Evolutionary conservation across 208 protist genomes (phyloP), one percentile per base, ranked within the genome.

Genomic region (Spironucleus salmonicida): DNA sequence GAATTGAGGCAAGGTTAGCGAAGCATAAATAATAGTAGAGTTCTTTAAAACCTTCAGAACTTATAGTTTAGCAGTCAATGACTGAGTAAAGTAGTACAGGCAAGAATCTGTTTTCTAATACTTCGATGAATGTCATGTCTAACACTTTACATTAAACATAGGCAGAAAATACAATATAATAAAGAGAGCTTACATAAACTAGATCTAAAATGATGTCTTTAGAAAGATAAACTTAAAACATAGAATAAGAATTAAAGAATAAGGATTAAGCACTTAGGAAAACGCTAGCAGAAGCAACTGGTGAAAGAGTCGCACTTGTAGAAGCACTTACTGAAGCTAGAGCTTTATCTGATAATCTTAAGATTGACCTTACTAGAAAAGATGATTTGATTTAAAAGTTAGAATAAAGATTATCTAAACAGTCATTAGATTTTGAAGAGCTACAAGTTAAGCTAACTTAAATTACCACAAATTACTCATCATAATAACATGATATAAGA

Each of bases 261-360:
- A 71, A 71, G 34, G 64, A 71, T n/a, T 23, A 42, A 11, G 64
- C 64, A 23, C n/a, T 71, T 2, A n/a, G 64, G 23, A n/a, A 35
- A n/a, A 71, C 64, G n/a, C 9, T 71, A n/a, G 32, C 64, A 23
- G 64, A 71, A 49, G n/a, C 64, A 2, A 45, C 64, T 32, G 64
- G 64, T n/a, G 64, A 71, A 38, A n/a, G 64, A n/a, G 4, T 15
- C 9, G 7, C 64, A 2, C 34, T 71, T 11, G 64, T 71, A 9
- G 64, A 71, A n/a, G 64, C 64, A 19, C 64, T 71, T 7, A 9
- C 9, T n/a, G 34, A 71, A 57, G 64, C 64, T 32, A 11, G 38
- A 38, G 64, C 64, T 40, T 32, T 15, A 2, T 19, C 4, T 9
- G 27, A 49, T 15, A 42, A 2, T n/a, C n/a, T 71, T 2, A 2